These are phyloP conservation scores for Phoma sp. DNA, from an alignment of 2,329 filamentous ascomycete species.

Conservation along the genomic window DNA sequence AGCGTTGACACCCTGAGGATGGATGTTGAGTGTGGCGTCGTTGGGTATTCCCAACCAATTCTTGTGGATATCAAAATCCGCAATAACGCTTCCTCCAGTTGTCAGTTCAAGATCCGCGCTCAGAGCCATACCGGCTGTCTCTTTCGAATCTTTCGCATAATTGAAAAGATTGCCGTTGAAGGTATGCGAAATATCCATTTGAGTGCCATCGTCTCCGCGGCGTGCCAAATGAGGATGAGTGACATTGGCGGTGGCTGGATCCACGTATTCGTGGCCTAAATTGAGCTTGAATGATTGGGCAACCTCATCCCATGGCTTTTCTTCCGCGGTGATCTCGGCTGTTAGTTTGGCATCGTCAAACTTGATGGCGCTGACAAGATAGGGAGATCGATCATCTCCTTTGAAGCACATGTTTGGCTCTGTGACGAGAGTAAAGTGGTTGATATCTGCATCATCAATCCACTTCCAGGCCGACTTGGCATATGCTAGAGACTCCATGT, in stretches of 20 bases:
- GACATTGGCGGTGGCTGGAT: constrained; percentile 23
- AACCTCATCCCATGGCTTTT: constrained; percentile 29
- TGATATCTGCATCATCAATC: constrained; percentile 30
- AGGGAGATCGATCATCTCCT: constrained; percentile 34
- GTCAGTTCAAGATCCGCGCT: constrained; percentile 27
- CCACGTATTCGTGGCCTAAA: constrained; percentile 26
- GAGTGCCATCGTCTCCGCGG: constrained; percentile 16
- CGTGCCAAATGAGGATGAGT: constrained; percentile 30
- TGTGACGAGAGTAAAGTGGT: constrained; percentile 33
- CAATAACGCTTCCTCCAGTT: constrained; percentile 27
- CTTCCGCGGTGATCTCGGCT: constrained; percentile 25
- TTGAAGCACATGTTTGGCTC: constrained; percentile 33
- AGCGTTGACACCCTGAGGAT: constrained; percentile 27
- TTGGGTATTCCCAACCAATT: constrained; percentile 18
- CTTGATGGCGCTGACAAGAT: constrained; percentile 28
- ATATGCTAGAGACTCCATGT: constrained; percentile 20
- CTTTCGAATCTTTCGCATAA: constrained; percentile 25
- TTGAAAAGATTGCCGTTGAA: constrained; percentile 28
- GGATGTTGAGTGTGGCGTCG: constrained; percentile 24
- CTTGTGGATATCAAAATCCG: constrained; percentile 28
- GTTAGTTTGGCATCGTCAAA: constrained; percentile 26
- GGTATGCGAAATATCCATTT: constrained; percentile 25
- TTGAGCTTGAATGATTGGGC: constrained; percentile 23
- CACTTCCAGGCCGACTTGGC: constrained; percentile 33
- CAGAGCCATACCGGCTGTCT: constrained; percentile 27